Evolutionary conservation across 106 monocot species (phyloP), one percentile per base, ranked within the genome.

Genomic region (Vanilla planifolia): DNA sequence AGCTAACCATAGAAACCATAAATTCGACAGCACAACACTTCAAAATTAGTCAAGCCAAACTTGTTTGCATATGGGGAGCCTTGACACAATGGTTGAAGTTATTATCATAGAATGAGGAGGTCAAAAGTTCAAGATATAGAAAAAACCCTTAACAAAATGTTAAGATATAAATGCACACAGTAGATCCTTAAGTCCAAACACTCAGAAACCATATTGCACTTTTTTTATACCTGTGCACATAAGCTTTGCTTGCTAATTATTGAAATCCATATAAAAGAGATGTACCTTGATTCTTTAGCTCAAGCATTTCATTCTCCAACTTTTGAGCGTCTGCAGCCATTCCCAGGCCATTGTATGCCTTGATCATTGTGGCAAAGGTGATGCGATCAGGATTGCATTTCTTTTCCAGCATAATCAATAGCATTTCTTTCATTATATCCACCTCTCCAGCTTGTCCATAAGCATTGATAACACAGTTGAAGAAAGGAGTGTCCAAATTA

Each of bases 381-480:
- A 85, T 68, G n/a, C 22, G 29, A 79, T 96, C 96, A 51, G 84
- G 90, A 10, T 69, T 63, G 50, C 86, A 91, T 43, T 81, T 72
- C 70, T 81, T 91, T 36, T 96, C 81, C 70, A 79, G 76, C 87
- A 96, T 90, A 45, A 82, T 45, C 39, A 48, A 63, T 25, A 91
- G 73, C 75, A 84, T 87, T 15, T 96, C 91, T 64, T 91, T 81
- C 96, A 91, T 96, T 55, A 81, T 84, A 47, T 70, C 63, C 41
- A 91, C 61, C 37, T 87, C 68, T 62, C 90, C 81, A 59, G 81
- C 75, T 21, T 84, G 72, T 16, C 86, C 90, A 79, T 87, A 96
- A 26, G 87, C 91, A 91, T 63, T 74, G 40, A 96, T 81, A 16
- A 96, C 75, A 67, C 87, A 77, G 53, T 96, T 96, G 47, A 91